Percentiles rank a stretch among this genome's conserved stretches.
Conservation (phyloP, 306 rosid species). For the Adenanthera pavonina region DNA sequence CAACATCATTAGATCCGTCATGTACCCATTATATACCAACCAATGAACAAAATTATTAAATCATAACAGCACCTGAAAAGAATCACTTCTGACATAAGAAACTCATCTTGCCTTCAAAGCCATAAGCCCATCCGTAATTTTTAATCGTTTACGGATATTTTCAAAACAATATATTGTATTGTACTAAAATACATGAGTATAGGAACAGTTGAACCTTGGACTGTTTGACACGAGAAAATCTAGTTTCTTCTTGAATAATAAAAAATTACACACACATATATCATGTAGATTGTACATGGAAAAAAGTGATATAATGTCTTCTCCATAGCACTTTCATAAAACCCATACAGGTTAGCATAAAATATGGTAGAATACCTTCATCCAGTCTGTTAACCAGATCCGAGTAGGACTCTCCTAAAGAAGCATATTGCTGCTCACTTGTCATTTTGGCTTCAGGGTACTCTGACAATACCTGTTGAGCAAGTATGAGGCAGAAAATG, state of each 20-base stretch:
- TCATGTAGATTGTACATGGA: too few species aligned
- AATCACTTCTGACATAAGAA: not conserved
- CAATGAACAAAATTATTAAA: not conserved
- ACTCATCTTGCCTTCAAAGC: not conserved
- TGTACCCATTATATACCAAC: not conserved
- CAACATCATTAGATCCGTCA: not conserved
- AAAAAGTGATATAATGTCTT: too few species aligned
- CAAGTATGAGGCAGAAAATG: constrained; percentile 4
- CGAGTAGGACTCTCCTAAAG: constrained; percentile 68
- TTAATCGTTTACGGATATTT: too few species aligned
- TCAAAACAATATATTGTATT: too few species aligned
- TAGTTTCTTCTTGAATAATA: too few species aligned
- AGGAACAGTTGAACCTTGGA: not conserved
- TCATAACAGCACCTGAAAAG: not conserved
- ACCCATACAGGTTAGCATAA: not conserved
- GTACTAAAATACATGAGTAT: not conserved
- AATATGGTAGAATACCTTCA: constrained; percentile 63
- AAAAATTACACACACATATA: too few species aligned
- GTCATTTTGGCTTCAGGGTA: constrained; percentile 78
- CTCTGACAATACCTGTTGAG: constrained; percentile 70
- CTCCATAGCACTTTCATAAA: not conserved
- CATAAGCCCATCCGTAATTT: not conserved
- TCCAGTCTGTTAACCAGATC: constrained; percentile 77
- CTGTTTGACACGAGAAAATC: too few species aligned
- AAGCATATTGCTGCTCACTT: constrained; percentile 68